Percentiles rank a stretch among this genome's conserved stretches.
Evolutionary conservation across 1,139 yeast genomes (phyloP).

Genomic region (Protomyces inouyei): DNA sequence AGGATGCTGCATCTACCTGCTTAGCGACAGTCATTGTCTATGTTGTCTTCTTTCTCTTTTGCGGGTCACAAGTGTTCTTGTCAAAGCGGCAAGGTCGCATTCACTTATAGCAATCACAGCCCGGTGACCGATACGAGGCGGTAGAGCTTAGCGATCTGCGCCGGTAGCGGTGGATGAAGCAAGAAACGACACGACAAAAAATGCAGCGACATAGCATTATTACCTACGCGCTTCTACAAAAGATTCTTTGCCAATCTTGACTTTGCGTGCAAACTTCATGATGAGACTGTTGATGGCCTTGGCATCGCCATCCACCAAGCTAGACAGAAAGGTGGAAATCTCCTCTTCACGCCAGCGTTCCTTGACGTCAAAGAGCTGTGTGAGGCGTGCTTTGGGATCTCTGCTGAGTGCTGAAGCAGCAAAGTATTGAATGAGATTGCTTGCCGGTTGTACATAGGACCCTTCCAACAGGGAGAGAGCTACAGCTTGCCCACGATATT

Average conservation of each 20-base stretch:
- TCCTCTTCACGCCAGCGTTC: constrained; percentile 19
- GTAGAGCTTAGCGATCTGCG: background rate
- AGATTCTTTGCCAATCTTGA: constrained; percentile 16
- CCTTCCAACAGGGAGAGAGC: constrained; percentile 2
- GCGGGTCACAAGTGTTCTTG: constrained; percentile 18
- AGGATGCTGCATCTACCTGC: constrained; percentile 43
- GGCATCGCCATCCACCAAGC: constrained; percentile 6
- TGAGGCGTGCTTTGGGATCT: constrained; percentile 7
- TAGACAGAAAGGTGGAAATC: constrained; percentile 2
- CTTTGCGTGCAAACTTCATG: constrained; percentile 21
- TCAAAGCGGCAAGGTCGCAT: constrained; percentile 14
- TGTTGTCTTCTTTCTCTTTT: constrained; percentile 23
- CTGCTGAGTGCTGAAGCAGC: background rate
- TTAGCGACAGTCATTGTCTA: constrained; percentile 25
- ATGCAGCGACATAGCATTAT: background rate
- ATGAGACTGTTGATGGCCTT: constrained; percentile 8
- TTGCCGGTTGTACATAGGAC: constrained; percentile 10
- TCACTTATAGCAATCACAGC: constrained; percentile 22
- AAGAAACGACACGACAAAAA: background rate
- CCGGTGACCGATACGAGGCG: constrained; percentile 4
- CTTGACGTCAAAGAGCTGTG: constrained; percentile 7
- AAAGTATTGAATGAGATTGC: constrained; percentile 15
- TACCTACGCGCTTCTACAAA: constrained; percentile 8
- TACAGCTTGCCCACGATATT: background rate
- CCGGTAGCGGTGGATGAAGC: background rate